Evolutionary conservation across 1,284 basidiomycete genomes (phyloP).

Genomic region (Cutaneotrichosporon cavernicola): DNA sequence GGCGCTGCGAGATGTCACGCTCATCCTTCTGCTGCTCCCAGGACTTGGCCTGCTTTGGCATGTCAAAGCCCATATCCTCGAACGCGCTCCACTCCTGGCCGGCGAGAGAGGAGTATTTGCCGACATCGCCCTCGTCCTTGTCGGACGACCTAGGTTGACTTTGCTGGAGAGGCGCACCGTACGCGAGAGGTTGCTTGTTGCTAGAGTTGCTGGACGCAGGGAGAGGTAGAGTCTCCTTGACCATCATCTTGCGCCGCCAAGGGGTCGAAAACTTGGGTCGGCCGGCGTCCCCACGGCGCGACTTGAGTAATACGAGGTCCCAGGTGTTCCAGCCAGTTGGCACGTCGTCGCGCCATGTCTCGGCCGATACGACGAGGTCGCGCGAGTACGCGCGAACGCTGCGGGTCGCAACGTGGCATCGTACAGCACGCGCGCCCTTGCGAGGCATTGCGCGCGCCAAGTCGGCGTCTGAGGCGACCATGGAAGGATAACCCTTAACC

Average conservation of each 20-base stretch:
- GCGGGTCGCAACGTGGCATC: slow-evolving; percentile 68
- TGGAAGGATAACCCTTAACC: slow-evolving; percentile 78
- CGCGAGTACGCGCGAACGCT: slow-evolving; percentile 78
- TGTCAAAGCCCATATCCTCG: slow-evolving; percentile 72
- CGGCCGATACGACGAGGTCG: slow-evolving; percentile 70
- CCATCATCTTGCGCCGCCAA: slow-evolving; percentile 39
- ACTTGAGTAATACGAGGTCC: slow-evolving; percentile 39
- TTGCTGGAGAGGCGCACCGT: slow-evolving; percentile 14
- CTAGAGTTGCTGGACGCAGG: slow-evolving; percentile 20
- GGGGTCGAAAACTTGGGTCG: slow-evolving; percentile 42
- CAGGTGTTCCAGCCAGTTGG: slow-evolving; percentile 39
- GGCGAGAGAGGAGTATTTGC: slow-evolving; percentile 72
- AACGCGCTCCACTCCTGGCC: slow-evolving; percentile 87
- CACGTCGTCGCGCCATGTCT: slow-evolving; percentile 64
- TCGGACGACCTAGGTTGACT: slow-evolving; percentile 5
- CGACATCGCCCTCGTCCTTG: slow-evolving; percentile 56
- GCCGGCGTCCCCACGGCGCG: slow-evolving; percentile 30
- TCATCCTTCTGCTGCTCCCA: slow-evolving; percentile 8
- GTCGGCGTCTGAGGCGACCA: slow-evolving; percentile 57
- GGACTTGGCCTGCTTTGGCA: slow-evolving; percentile 21
- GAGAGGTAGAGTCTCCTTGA: slow-evolving; percentile 39
- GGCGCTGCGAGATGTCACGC: slow-evolving; percentile 57
- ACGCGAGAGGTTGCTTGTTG: slow-evolving; percentile 11
- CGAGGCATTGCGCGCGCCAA: slow-evolving; percentile 59
- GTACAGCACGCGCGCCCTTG: slow-evolving; percentile 68